These are phyloP conservation scores for Apodospora peruviana DNA, from an alignment of 495 filamentous ascomycete genomes.

Conservation along the genomic window DNA sequence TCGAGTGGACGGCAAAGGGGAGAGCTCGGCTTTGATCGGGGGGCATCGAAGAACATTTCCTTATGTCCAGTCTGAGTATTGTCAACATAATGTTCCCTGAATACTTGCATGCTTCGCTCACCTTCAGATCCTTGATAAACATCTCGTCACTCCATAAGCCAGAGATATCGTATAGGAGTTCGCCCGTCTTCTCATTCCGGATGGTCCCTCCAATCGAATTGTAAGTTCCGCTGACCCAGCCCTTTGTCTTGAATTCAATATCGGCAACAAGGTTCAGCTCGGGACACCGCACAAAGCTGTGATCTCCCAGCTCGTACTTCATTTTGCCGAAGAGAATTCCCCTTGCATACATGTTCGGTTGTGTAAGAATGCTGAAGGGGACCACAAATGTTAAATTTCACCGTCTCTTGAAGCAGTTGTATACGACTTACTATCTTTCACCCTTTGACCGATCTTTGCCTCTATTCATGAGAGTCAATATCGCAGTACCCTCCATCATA, in stretches of 20 bases:
- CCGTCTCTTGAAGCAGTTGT: too few species aligned
- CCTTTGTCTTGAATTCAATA: slow-evolving; percentile 98
- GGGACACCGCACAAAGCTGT: slow-evolving; percentile 89
- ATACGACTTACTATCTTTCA: slow-evolving; percentile 83
- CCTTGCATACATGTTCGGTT: slow-evolving; percentile 98
- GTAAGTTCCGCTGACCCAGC: slow-evolving; percentile 93
- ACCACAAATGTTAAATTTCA: too few species aligned
- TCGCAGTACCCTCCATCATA: slow-evolving; percentile 94
- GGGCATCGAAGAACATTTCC: slow-evolving; percentile 84
- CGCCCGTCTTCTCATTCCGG: slow-evolving; percentile 81
- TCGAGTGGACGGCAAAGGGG: slow-evolving; percentile 71
- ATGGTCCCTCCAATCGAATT: slow-evolving; percentile 93
- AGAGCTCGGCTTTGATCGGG: slow-evolving; percentile 64
- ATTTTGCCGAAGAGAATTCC: slow-evolving; percentile 98
- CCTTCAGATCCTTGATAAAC: slow-evolving; percentile 75
- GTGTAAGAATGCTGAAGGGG: slow-evolving; percentile 71
- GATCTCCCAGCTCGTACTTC: slow-evolving; percentile 98
- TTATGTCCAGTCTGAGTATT: slow-evolving; percentile 70
- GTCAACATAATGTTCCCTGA: not conserved
- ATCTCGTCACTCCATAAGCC: slow-evolving; percentile 95
- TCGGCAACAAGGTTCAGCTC: slow-evolving; percentile 83
- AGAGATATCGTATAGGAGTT: slow-evolving; percentile 81
- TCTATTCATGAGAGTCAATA: slow-evolving; percentile 76
- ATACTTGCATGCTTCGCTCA: slow-evolving; percentile 32
- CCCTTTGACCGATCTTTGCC: slow-evolving; percentile 58